These are phyloP conservation scores for Fennellomyces sp. DNA, from an alignment of 371 early-diverging fungal genomes.

Conservation along the genomic window DNA sequence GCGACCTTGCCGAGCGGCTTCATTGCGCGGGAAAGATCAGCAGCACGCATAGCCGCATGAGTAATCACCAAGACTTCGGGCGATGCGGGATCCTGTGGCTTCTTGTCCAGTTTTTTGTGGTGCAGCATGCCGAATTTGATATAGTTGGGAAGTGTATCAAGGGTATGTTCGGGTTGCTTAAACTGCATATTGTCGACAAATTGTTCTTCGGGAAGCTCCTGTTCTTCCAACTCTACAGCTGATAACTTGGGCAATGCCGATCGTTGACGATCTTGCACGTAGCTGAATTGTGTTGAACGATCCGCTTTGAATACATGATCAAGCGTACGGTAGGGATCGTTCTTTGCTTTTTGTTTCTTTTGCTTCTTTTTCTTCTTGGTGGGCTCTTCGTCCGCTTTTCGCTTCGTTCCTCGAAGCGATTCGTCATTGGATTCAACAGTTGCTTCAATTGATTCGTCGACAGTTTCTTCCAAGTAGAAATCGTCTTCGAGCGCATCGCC, in stretches of 20 bases:
- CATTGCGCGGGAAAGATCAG: slow-evolving; percentile 57
- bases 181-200: slow-evolving; percentile 56
- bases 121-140: slow-evolving; percentile 59
- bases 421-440: slow-evolving; percentile 25
- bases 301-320: slow-evolving; percentile 43
- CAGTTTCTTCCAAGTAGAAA: slow-evolving; percentile 57
- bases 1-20: slow-evolving; percentile 63
- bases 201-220: slow-evolving; percentile 37
- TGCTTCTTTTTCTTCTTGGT: slow-evolving; percentile 54
- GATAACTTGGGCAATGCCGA: slow-evolving; percentile 54
- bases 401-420: slow-evolving; percentile 31
- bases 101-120: slow-evolving; percentile 54
- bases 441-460: slow-evolving; percentile 38
- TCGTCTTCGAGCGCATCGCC: slow-evolving; percentile 74
- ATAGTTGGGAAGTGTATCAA: slow-evolving; percentile 58
- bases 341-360: slow-evolving; percentile 55
- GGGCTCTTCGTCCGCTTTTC: slow-evolving; percentile 26
- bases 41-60: slow-evolving; percentile 76
- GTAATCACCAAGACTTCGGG: slow-evolving; percentile 76
- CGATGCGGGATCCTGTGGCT: slow-evolving; percentile 53
- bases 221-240: slow-evolving; percentile 53
- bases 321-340: slow-evolving; percentile 44
- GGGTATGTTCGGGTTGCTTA: slow-evolving; percentile 48
- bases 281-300: slow-evolving; percentile 38
- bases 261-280: slow-evolving; percentile 52